Conservation (phyloP, 305 asterid species). For the Plantago coronopus region DNA sequence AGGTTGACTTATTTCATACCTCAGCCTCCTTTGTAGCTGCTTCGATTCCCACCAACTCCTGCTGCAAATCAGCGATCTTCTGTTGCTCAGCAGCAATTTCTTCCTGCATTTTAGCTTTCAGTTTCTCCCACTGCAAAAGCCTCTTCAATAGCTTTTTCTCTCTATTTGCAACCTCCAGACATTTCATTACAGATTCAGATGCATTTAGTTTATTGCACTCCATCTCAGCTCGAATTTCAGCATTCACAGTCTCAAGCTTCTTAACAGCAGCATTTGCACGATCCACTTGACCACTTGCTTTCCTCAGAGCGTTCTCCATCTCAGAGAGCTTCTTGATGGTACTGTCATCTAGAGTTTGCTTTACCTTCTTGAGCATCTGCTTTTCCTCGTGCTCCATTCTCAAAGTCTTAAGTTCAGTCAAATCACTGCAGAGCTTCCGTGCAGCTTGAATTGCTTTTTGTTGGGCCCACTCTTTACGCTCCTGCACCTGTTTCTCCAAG, state of each 20-base stretch:
- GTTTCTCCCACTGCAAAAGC: conserved; percentile 55
- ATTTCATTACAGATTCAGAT: conserved; percentile 61
- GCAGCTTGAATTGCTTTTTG: conserved; percentile 97
- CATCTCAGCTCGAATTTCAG: conserved; percentile 82
- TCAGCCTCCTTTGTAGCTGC: conserved; percentile 39
- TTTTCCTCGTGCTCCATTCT: conserved; percentile 90
- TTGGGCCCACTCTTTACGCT: conserved; percentile 88
- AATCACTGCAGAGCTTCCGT: conserved; percentile 74
- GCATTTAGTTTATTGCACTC: conserved; percentile 79
- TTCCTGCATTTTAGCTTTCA: conserved; percentile 45
- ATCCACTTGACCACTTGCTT: conserved; percentile 84
- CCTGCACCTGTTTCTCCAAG: conserved; percentile 51
- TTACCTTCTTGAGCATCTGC: conserved; percentile 72
- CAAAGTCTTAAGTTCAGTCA: conserved; percentile 75
- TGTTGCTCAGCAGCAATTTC: conserved; percentile 39
- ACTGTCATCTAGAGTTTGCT: conserved; percentile 54
- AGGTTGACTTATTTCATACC: conserved; percentile 29
- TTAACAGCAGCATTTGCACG: conserved; percentile 75
- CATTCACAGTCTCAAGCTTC: conserved; percentile 80
- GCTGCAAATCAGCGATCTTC: conserved; percentile 39
- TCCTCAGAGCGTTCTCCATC: conserved; percentile 63
- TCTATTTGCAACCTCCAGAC: conserved; percentile 70
- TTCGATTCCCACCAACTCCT: conserved; percentile 34
- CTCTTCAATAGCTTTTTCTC: conserved; percentile 45
- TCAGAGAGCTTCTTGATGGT: conserved; percentile 52